Evolutionary conservation across 139 green algal genomes (phyloP).

Genomic region (Coccomyxa sp.): DNA sequence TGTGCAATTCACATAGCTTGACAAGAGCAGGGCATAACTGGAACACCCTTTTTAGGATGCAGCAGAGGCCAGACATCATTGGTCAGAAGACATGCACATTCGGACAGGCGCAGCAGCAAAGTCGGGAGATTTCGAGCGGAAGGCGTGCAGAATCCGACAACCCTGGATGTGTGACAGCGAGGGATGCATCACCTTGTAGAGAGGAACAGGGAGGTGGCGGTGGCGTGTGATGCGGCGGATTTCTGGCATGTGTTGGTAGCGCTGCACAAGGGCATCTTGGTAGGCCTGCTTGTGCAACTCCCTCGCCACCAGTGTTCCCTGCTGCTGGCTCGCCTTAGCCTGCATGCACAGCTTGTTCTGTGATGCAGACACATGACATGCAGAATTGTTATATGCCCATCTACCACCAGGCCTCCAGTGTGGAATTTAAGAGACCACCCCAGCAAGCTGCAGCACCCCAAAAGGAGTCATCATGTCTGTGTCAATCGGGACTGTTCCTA

Average conservation of each 20-base stretch:
- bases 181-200: constrained; percentile 72
- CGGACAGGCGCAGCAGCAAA: too few relatives aligned
- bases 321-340: constrained; percentile 81
- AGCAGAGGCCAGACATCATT: too few relatives aligned
- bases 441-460: too few relatives aligned
- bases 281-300: constrained; percentile 85
- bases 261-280: constrained; percentile 78
- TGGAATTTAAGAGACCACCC: not conserved
- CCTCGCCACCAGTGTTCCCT: constrained; percentile 80
- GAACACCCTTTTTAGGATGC: too few relatives aligned
- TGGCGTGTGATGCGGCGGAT: constrained; percentile 84
- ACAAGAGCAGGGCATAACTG: too few relatives aligned
- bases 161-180: too few relatives aligned
- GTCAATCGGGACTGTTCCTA: too few relatives aligned
- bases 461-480: too few relatives aligned
- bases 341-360: constrained; percentile 15
- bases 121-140: too few relatives aligned
- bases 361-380: not conserved
- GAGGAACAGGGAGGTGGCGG: constrained; percentile 77
- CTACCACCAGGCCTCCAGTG: not conserved
- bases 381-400: not conserved
- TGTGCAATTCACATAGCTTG: too few relatives aligned
- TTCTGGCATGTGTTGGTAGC: constrained; percentile 95
- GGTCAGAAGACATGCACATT: too few relatives aligned
- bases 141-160: too few relatives aligned